Base-by-base conservation (phyloP, 2,329 filamentous ascomycete genomes). In the Colletotrichum lini region DNA sequence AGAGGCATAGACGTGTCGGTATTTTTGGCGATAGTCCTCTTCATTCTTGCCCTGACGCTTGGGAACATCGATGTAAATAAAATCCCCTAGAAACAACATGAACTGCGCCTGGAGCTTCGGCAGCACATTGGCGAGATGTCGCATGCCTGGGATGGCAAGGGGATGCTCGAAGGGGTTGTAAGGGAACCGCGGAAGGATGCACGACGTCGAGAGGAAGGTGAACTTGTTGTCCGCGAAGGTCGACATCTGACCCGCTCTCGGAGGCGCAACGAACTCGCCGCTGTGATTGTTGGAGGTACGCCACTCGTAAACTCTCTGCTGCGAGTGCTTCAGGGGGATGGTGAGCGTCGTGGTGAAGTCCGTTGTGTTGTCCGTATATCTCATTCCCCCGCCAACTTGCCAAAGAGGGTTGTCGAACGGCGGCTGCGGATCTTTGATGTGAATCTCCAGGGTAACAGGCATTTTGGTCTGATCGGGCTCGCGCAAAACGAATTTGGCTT, bases 1-100 rank as follows among this genome's bases (percentile, higher is more conserved):
- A 2, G 95, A 98, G 0, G 94, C 93, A 78, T 99, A 99, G n/a
- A 98, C 92, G 76, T 97, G 94, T 23, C 96, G 92, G 79, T 99
- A 99, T 79, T 98, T 95, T 78, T 94, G 90, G 60, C 95, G 90
- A 80, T 98, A 99, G 77, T 95, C 91, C 65, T 94, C 91, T 1
- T 87, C 84, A 0, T 90, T 87, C 50, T 88, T 90, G 13, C 94
- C 95, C 78, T 95, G 93, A 12, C 93, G 90, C 58, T 90, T 87
- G 0, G 96, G 96, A 0, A 98, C 96, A 77, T 99, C 96, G 45
- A 94, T 89, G 78, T 97, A 97, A 78, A 97, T 96, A 79, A 96
- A 97, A 77, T 97, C 94, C 45, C 94, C 94, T 0, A 97, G 86
- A 81, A 93, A 93, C n/a, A 93, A 84, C 91, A 93, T 93, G 75